phyloP scores from a whole-genome alignment of 2,329 filamentous ascomycete species.

The Neoscytalidium dimidiatum region DNA sequence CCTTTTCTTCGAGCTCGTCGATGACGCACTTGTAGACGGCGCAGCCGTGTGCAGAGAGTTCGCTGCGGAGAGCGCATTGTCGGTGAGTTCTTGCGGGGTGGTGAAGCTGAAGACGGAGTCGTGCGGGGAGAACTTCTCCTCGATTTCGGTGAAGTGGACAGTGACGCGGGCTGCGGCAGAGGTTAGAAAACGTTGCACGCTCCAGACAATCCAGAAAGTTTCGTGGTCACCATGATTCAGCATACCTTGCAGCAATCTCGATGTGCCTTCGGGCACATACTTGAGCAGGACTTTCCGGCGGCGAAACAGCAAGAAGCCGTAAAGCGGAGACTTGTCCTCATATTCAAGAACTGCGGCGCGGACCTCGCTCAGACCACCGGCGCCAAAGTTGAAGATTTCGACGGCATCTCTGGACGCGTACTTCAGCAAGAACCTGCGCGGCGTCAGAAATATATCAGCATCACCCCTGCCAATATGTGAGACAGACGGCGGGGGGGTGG shows the following conservation, averaged over 20 bases:
- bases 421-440: conserved; percentile 84
- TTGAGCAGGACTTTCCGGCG: conserved; percentile 89
- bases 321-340: conserved; percentile 83
- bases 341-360: conserved; percentile 76
- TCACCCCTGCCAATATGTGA: conserved; percentile 18
- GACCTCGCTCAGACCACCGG: conserved; percentile 80
- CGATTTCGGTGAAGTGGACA: conserved; percentile 64
- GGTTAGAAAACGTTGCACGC: conserved; percentile 2
- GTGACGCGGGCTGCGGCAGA: conserved; percentile 71
- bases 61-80: conserved; percentile 82
- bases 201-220: neutral
- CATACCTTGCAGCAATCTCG: conserved; percentile 87
- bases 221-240: neutral
- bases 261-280: conserved; percentile 88
- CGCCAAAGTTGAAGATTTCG: conserved; percentile 73
- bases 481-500: conserved; percentile 1
- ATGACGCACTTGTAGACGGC: conserved; percentile 68
- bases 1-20: conserved; percentile 74
- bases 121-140: conserved; percentile 75
- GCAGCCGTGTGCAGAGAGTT: conserved; percentile 89
- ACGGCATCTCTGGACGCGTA: conserved; percentile 89
- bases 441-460: conserved; percentile 7
- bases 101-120: conserved; percentile 81
- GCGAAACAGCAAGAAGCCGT: conserved; percentile 87
- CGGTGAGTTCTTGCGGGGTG: conserved; percentile 75